These are phyloP conservation scores for Epichloe brachyelytri DNA, from an alignment of 2,329 filamentous ascomycete species.

Conservation along the genomic window DNA sequence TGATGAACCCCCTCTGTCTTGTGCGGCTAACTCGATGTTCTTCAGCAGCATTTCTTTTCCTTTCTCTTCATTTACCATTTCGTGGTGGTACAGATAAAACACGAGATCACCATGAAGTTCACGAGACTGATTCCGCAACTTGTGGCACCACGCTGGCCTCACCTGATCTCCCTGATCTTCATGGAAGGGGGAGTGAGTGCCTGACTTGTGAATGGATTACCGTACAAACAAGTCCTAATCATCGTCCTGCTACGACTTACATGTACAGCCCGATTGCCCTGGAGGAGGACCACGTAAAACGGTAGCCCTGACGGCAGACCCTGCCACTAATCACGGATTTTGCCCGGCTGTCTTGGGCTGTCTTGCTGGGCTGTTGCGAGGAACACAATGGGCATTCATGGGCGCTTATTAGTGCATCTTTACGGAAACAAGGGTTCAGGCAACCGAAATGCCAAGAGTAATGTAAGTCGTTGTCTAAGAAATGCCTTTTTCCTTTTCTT, in stretches of 20 bases:
- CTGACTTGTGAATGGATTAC: neutral
- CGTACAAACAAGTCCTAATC: neutral
- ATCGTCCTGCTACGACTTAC: too few species aligned
- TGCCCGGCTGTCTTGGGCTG: neutral
- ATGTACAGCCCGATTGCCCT: too few species aligned
- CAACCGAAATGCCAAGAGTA: too few species aligned
- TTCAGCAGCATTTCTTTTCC: neutral
- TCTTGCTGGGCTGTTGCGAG: neutral
- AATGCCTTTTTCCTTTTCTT: too few species aligned
- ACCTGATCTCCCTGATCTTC: neutral
- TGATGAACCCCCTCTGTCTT: neutral
- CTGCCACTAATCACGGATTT: neutral
- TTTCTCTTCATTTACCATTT: neutral
- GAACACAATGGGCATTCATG: too few species aligned
- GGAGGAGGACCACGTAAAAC: too few species aligned
- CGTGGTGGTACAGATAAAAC: neutral
- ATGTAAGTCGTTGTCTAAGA: too few species aligned
- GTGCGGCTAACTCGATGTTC: neutral
- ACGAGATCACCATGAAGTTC: neutral
- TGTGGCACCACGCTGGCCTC: constrained; percentile 1
- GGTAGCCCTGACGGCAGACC: too few species aligned
- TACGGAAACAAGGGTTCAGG: too few species aligned
- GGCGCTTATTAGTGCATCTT: too few species aligned
- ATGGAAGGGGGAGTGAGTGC: neutral
- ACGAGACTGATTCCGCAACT: neutral